Evolutionary conservation across 345 rosid species (phyloP), one percentile per base, ranked within the genome.

Genomic region (Aegle marmelos): DNA sequence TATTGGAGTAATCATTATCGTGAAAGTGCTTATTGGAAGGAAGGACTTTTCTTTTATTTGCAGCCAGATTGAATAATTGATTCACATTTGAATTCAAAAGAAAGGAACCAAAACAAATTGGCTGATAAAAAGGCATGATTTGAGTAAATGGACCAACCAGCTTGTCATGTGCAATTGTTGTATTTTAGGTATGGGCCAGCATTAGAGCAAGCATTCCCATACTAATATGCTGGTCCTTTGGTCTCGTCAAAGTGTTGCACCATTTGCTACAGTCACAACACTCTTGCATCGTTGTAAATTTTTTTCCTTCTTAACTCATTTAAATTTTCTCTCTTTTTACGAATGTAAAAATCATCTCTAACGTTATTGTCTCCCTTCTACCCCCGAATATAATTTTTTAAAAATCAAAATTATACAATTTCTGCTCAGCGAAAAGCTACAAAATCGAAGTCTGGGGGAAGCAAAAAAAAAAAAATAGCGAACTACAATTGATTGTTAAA

Each of bases 111-210:
- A 50, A 54, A 25, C 5, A 50, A 58, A 36, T 39, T 57, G 45
- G 50, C 19, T 53, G 56, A 54, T 31, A 28, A 73, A n/a, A 34
- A 24, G 17, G 53, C 53, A 34, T 72, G 37, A n/a, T 31, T 33
- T 66, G 27, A 66, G 22, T 45, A 16, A 45, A n/a, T 25, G 64
- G 62, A 22, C 73, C 81, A 50, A 73, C 82, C n/a, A 53, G 65
- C 58, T 34, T 22, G 39, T 56, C 78, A 79, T 71, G 79, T 76
- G 72, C 65, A 54, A 54, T 13, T 72, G 70, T 48, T 70, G 39
- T 6, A 17, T 39, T 50, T 75, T 74, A 27, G 76, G 85, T 69
- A 76, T 68, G 81, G 83, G 72, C 70, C 68, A 78, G 36, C 39
- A 33, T 33, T 6, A 63, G 81, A 81, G 72, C 70, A 73, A 78